Evolutionary conservation across 1,284 basidiomycete genomes (phyloP), one percentile per base, ranked within the genome.

Genomic region (Trichosporon coremiiforme): DNA sequence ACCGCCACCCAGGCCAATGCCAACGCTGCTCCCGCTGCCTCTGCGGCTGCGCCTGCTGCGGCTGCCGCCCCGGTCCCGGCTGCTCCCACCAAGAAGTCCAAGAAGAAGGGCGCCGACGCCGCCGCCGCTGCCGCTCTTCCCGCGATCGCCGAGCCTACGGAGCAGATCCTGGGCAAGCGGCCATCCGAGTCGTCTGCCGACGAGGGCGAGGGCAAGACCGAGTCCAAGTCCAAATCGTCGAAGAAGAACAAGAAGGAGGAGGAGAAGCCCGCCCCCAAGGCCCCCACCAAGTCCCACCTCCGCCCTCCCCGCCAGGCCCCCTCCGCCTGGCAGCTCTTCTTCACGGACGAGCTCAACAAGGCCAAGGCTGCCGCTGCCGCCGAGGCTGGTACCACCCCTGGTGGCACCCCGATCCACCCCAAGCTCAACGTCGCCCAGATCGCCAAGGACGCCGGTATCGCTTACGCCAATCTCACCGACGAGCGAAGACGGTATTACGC

Each of bases 321-420:
- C 5, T 95, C 93, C 4, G 93, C 94, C 57, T 98, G 95, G 95
- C 95, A 98, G 84, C 88, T 98, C 66, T 98, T 94, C 85, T 97
- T 98, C 83, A 94, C 93, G 47, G 94, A 97, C 82, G 95, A 94
- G 89, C 93, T 98, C 75, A 90, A 92, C 82, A 89, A 90, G 78
- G 93, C 94, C 82, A 94, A 95, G 85, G 89, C 89, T 0, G 78
- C 79, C 22, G 78, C 80, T 6, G 72, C 91, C 74, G 71, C 71
- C 41, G 73, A 72, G 50, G 72, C 74, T 35, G 92, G 93, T 81
- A 92, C 93, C 83, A 89, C 89, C 0, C 83, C 83, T 5, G 82
- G 82, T 31, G 80, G 80, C 17, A 80, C 81, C 8, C 76, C 77
- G 17, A 78, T 79, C 35, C 76, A 79, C 63, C 78, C 91, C 77